Evolutionary conservation across 2,329 filamentous ascomycete species (phyloP), one percentile per base, ranked within the genome.

Genomic region (Clarireedia homoeocarpa): DNA sequence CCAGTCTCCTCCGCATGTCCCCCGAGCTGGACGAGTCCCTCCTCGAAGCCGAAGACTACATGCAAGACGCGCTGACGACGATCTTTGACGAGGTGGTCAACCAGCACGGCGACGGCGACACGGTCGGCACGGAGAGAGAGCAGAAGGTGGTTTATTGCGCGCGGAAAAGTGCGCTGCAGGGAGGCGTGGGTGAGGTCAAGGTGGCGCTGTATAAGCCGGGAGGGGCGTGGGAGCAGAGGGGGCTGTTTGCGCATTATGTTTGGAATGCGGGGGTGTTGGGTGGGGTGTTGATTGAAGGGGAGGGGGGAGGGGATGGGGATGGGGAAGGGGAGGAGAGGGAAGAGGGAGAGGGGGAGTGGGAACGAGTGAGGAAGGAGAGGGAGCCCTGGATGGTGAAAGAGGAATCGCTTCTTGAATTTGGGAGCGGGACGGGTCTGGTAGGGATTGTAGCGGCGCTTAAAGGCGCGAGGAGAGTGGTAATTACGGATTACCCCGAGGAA

Each of bases 231-330:
- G 14, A 40, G 4, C 17, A 40, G 39, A 40, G 14, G 39, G 39
- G 39, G 2, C 76, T 89, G 46, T 89, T 88, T 67, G 82, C 83
- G 59, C 86, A 90, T 67, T 88, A 85, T 68, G 71, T 89, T 26
- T 90, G 86, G 86, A 90, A 90, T 70, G 76, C 85, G 6, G 77
- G 74, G 39, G 17, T 40, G 1, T 15, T 15, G 39, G 17, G 39
- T 10, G 39, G 39, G 14, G 14, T 27, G 71, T 83, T 55, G 80
- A 83, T 67, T 73, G 64, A 23, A 62, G 57, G 6, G 54, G 58
- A 17, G 55, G 48, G n/a, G 39, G 45, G 53, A n/a, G 48, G 34
- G 36, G 50, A n/a, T n/a, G 44, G 23, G 5, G 6, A 40, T 6
- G 38, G 38, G 2, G 6, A 40, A 7, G 56, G 40, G 15, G 54